Conservation (phyloP, 768 basidiomycete genomes). For the Coprinellus micaceus region DNA sequence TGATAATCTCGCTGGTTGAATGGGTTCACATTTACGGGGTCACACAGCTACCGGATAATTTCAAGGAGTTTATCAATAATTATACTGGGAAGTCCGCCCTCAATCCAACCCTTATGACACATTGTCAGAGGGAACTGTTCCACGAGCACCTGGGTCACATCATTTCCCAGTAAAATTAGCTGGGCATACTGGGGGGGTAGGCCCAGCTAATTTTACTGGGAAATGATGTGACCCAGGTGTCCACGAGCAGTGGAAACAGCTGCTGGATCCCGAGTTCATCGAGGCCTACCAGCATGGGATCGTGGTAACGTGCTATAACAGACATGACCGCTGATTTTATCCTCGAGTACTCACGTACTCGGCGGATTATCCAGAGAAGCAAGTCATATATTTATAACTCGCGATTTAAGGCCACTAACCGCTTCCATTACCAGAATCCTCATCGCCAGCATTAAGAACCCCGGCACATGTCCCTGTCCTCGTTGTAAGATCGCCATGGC, state of each 20-base stretch:
- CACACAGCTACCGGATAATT: not conserved
- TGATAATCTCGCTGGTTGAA: too few relatives aligned
- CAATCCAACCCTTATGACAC: not conserved
- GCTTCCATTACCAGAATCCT: not conserved
- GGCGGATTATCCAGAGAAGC: conserved; percentile 8
- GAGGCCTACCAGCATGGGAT: not conserved
- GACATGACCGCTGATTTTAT: not conserved
- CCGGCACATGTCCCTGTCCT: not conserved
- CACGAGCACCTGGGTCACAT: too few relatives aligned
- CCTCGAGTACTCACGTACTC: conserved; percentile 5
- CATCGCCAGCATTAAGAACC: not conserved
- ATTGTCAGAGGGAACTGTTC: not conserved
- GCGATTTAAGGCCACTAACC: not conserved
- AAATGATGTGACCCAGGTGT: too few relatives aligned
- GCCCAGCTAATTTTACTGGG: too few relatives aligned
- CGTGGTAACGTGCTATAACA: not conserved
- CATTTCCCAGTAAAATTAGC: too few relatives aligned
- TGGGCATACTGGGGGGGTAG: too few relatives aligned
- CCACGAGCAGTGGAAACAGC: not conserved
- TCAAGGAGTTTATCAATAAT: not conserved
- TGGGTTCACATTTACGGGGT: too few relatives aligned
- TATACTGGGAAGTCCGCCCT: not conserved
- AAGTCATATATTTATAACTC: not conserved
- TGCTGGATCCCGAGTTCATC: not conserved
- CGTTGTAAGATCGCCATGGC: not conserved